Conservation (phyloP, 148 eudicot genomes). For the Cornus suecica region DNA sequence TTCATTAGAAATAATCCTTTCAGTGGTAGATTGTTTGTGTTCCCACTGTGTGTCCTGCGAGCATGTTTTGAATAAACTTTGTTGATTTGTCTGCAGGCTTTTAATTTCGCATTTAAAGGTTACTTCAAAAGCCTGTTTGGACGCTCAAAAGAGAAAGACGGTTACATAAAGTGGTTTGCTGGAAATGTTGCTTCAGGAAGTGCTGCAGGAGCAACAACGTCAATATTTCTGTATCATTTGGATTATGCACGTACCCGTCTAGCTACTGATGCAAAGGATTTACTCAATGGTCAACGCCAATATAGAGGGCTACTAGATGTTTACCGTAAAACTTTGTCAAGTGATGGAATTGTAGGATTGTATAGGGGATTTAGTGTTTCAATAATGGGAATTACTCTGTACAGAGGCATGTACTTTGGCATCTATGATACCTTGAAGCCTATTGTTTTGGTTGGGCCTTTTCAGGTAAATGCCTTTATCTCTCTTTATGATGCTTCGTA, state of each 20-base stretch:
- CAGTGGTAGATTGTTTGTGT: background rate
- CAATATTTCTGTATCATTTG: slow-evolving; percentile 83
- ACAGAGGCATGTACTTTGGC: slow-evolving; percentile 96
- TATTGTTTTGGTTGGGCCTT: slow-evolving; percentile 67
- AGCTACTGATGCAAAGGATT: slow-evolving; percentile 59
- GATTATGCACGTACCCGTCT: slow-evolving; percentile 95
- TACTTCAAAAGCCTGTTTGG: slow-evolving; percentile 78
- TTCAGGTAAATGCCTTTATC: slow-evolving; percentile 48
- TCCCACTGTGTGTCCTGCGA: background rate
- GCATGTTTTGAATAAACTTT: slow-evolving; percentile 5
- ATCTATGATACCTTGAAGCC: slow-evolving; percentile 95
- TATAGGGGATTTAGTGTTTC: slow-evolving; percentile 95
- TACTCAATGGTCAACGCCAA: slow-evolving; percentile 49
- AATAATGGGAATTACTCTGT: slow-evolving; percentile 88
- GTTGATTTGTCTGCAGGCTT: slow-evolving; percentile 57
- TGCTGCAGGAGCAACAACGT: slow-evolving; percentile 98
- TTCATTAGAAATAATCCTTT: background rate
- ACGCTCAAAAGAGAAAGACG: slow-evolving; percentile 84
- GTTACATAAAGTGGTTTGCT: slow-evolving; percentile 91
- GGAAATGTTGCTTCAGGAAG: slow-evolving; percentile 97
- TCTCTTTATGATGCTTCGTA: slow-evolving; percentile 5
- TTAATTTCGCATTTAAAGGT: slow-evolving; percentile 98
- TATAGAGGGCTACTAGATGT: slow-evolving; percentile 83
- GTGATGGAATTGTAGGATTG: slow-evolving; percentile 80
- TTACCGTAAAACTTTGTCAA: slow-evolving; percentile 71